Evolutionary conservation across 257 asterid genomes (phyloP).

Genomic region (Paulownia fortunei): DNA sequence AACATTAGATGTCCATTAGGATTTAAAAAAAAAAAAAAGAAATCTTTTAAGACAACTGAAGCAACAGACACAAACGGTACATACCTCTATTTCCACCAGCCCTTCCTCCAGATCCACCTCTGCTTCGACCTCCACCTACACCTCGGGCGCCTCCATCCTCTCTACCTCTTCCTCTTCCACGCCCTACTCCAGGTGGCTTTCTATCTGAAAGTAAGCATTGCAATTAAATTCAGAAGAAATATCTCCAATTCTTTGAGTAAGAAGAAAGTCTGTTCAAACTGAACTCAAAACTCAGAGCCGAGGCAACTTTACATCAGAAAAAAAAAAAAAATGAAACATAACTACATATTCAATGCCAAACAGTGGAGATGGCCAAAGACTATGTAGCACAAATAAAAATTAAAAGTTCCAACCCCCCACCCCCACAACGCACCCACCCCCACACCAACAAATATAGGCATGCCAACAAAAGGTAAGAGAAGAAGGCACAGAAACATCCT

Average conservation of each 20-base stretch:
- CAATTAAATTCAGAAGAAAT: neutral
- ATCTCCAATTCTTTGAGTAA: neutral
- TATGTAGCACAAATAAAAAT: too few relatives aligned
- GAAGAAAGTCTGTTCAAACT: neutral
- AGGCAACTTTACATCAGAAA: neutral
- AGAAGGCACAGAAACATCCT: neutral
- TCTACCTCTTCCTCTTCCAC: slow-evolving; percentile 72
- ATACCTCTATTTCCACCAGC: slow-evolving; percentile 51
- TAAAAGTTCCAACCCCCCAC: too few relatives aligned
- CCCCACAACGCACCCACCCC: too few relatives aligned
- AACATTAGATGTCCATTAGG: neutral
- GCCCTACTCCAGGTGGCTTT: slow-evolving; percentile 76
- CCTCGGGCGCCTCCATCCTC: slow-evolving; percentile 63
- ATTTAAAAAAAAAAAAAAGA: too few relatives aligned
- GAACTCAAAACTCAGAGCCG: neutral
- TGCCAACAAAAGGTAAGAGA: neutral
- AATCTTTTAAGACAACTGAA: neutral
- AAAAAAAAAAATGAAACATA: neutral
- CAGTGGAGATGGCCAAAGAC: neutral
- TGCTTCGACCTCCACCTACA: slow-evolving; percentile 51
- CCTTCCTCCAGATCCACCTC: slow-evolving; percentile 56
- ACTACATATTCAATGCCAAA: neutral
- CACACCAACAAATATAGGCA: neutral
- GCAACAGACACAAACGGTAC: neutral
- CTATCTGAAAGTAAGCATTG: slow-evolving; percentile 47